These are phyloP conservation scores for Neonectria ditissima DNA, from an alignment of 2,329 filamentous ascomycete species.

Conservation along the genomic window DNA sequence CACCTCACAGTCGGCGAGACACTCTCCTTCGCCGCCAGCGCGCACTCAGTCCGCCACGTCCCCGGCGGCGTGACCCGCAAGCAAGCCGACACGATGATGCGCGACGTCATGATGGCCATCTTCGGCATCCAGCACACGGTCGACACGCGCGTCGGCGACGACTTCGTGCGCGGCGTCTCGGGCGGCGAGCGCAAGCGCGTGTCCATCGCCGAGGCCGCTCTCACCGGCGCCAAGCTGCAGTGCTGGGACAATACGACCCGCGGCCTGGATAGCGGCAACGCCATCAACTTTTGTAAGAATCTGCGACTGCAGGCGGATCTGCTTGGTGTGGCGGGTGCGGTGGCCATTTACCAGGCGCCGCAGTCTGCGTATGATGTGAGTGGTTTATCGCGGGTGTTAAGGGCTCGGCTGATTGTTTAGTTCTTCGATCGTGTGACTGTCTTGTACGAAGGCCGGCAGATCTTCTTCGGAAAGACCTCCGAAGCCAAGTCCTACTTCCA, in stretches of 20 bases:
- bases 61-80: conserved; percentile 30
- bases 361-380: conserved; percentile 65
- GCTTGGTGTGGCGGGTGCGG: conserved; percentile 41
- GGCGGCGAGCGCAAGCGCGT: conserved; percentile 84
- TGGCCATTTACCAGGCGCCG: conserved; percentile 70
- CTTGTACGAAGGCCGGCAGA: conserved; percentile 75
- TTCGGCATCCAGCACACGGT: conserved; percentile 82
- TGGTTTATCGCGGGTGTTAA: background rate
- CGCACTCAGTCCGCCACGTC: conserved; percentile 70
- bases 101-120: conserved; percentile 75
- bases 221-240: conserved; percentile 43
- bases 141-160: conserved; percentile 78
- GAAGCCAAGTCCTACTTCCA: conserved; percentile 73
- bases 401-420: conserved; percentile 55
- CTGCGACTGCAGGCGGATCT: conserved; percentile 45
- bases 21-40: conserved; percentile 71
- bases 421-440: conserved; percentile 76
- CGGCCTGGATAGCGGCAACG: conserved; percentile 46
- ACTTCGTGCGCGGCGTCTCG: conserved; percentile 76
- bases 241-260: conserved; percentile 50
- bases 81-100: conserved; percentile 41
- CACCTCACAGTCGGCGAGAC: conserved; percentile 76
- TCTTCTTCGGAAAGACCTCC: conserved; percentile 71
- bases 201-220: conserved; percentile 76
- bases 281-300: conserved; percentile 44